Evolutionary conservation across 2,329 filamentous ascomycete genomes (phyloP).

Genomic region (Cladosporium sp.): DNA sequence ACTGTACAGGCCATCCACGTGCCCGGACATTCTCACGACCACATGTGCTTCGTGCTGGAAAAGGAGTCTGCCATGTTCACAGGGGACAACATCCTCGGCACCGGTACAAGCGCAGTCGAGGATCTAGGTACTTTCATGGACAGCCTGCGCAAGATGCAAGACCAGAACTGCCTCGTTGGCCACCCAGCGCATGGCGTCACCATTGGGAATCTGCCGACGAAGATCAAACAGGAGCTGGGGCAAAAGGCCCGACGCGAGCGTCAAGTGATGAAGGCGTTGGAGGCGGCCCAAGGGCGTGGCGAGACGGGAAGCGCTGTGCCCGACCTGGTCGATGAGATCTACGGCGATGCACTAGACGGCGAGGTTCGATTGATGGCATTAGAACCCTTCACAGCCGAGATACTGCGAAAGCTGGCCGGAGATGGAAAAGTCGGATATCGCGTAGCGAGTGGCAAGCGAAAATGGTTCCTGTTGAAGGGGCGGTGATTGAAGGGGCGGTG

Average conservation of each 20-base stretch:
- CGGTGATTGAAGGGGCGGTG: too few relatives aligned
- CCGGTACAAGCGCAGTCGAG: slow-evolving; percentile 39
- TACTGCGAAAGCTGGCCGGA: slow-evolving; percentile 58
- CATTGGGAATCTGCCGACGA: slow-evolving; percentile 36
- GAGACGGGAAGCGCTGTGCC: slow-evolving; percentile 37
- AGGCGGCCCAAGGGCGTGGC: slow-evolving; percentile 23
- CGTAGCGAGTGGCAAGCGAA: slow-evolving; percentile 24
- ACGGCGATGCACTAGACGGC: slow-evolving; percentile 38
- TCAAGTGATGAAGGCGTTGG: slow-evolving; percentile 37
- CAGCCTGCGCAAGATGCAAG: slow-evolving; percentile 32
- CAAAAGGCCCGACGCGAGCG: slow-evolving; percentile 39
- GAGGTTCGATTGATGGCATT: slow-evolving; percentile 57
- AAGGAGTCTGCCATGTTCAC: slow-evolving; percentile 38
- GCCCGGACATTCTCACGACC: slow-evolving; percentile 32
- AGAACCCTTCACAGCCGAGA: slow-evolving; percentile 67
- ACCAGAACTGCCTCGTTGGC: slow-evolving; percentile 35
- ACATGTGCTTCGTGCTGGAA: slow-evolving; percentile 34
- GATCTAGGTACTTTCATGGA: slow-evolving; percentile 37
- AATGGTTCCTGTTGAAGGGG: too few relatives aligned
- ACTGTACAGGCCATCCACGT: slow-evolving; percentile 35
- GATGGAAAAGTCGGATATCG: slow-evolving; percentile 30
- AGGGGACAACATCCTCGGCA: slow-evolving; percentile 36
- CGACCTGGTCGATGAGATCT: slow-evolving; percentile 41
- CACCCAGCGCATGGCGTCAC: slow-evolving; percentile 45
- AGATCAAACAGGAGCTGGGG: slow-evolving; percentile 36